A percentile compares a stretch with the other conserved stretches of the same genome.
phyloP scores from a whole-genome alignment of 176 grass and related monocot genomes.

The Aegilops tauschii region DNA sequence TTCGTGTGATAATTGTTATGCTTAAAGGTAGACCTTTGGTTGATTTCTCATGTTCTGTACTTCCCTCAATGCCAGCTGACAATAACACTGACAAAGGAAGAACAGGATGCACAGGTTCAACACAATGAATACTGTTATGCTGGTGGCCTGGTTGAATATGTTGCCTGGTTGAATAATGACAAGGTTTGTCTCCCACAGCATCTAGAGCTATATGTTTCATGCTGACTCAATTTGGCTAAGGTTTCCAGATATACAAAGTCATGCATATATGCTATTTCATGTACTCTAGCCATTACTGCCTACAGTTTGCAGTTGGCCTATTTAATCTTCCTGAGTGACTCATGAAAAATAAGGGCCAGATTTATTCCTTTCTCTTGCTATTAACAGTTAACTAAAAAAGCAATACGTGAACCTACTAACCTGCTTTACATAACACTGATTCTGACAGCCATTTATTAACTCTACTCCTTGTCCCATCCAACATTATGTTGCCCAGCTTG shows the following conservation, averaged over 20 bases:
- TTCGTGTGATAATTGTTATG: conserved; percentile 6
- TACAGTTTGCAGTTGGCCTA: conserved; percentile 16
- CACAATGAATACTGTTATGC: conserved; percentile 90
- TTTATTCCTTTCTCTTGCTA: conserved; percentile 16
- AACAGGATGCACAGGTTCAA: conserved; percentile 47
- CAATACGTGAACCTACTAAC: background rate
- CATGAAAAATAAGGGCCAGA: background rate
- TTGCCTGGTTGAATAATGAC: conserved; percentile 93
- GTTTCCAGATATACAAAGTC: background rate
- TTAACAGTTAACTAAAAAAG: background rate
- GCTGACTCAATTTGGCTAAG: background rate
- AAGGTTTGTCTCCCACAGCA: conserved; percentile 57
- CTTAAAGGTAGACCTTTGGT: conserved; percentile 8
- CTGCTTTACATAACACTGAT: background rate
- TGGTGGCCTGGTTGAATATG: conserved; percentile 93
- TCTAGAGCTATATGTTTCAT: conserved; percentile 24
- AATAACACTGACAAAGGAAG: conserved; percentile 88
- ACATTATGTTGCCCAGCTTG: conserved; percentile 17
- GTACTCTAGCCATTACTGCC: background rate
- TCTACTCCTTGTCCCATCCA: conserved; percentile 9
- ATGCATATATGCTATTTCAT: background rate
- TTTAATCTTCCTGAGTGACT: conserved; percentile 11
- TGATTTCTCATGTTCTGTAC: conserved; percentile 23
- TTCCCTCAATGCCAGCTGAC: conserved; percentile 56
- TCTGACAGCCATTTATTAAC: background rate